Evolutionary conservation across 2,329 filamentous ascomycete genomes (phyloP), one percentile per base, ranked within the genome.

Genomic region (Chrysoporthe deuterocubensis): DNA sequence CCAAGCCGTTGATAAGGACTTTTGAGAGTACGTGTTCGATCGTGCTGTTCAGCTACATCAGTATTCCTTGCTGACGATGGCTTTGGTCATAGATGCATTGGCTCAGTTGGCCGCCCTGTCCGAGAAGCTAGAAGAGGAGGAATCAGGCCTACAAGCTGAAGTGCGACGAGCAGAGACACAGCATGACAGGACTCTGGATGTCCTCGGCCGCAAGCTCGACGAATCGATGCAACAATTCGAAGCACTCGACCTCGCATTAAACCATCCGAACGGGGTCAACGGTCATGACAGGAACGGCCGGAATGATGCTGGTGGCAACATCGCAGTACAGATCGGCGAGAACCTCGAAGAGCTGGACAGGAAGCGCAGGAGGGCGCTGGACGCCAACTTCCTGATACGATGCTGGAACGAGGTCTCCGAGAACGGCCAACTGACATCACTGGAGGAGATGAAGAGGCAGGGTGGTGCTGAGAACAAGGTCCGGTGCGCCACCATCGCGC

Each of bases 381-480:
- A 99, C 81, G 94, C 96, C 69, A 95, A 92, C 76, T 98, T 98
- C 77, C 81, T 99, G 68, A 94, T 99, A 71, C 92, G 97, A 77
- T 99, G 96, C 81, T 99, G 96, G 95, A 89, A 93, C 52, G 95
- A 98, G 75, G 93, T 99, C 73, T 94, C 91, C 79, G 94, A 97
- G 75, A 90, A 91, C 9, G 96, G 96, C 3, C 90, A 96, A 73
- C 85, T 98, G 66, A 91, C 92, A 9, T 90, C 91, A n/a, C 81
- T 99, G 60, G 93, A 98, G 78, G 94, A 96, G 71, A 90, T 98
- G 69, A 88, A 95, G 75, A 87, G 92, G 71, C 91, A 94, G 72
- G 93, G 93, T 1, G 91, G 91, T 37, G 92, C 92, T 13, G 94
- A 97, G 73, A 94, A 95, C 77, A 98, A 97, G 78, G 93, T 99